Evolutionary conservation across 306 rosid species (phyloP).

Genomic region (Myrica gale): DNA sequence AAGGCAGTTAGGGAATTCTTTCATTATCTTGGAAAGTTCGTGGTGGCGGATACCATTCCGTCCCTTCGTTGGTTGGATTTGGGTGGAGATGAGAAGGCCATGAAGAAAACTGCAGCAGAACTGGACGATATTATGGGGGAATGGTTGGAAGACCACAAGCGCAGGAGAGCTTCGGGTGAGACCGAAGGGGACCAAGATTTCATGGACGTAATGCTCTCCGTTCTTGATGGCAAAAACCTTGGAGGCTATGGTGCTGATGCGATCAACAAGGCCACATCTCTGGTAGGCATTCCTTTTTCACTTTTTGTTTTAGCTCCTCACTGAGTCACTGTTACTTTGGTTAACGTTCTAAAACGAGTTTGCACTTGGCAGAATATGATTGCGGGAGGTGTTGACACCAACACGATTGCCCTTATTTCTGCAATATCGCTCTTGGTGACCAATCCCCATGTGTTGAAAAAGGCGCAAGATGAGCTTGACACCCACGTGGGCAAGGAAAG

Average conservation of each 20-base stretch:
- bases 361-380: neutral
- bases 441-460: neutral
- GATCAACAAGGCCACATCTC: slow-evolving; percentile 1
- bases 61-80: slow-evolving; percentile 25
- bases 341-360: neutral
- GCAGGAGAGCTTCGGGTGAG: neutral
- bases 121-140: neutral
- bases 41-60: neutral
- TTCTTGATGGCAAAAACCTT: neutral
- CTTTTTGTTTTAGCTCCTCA: no score
- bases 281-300: neutral
- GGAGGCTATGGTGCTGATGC: slow-evolving; percentile 3
- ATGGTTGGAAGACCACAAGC: slow-evolving; percentile 22
- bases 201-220: slow-evolving; percentile 6
- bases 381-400: neutral
- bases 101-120: slow-evolving; percentile 18
- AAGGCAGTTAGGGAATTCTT: neutral
- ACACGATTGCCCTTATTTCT: neutral
- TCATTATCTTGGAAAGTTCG: neutral
- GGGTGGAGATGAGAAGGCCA: slow-evolving; percentile 29
- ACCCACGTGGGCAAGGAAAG: neutral
- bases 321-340: neutral
- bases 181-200: slow-evolving; percentile 3
- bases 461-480: neutral
- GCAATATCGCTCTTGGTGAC: neutral